Evolutionary conservation across 1,139 yeast genomes (phyloP).

Genomic region (Zygoascus meyerae): DNA sequence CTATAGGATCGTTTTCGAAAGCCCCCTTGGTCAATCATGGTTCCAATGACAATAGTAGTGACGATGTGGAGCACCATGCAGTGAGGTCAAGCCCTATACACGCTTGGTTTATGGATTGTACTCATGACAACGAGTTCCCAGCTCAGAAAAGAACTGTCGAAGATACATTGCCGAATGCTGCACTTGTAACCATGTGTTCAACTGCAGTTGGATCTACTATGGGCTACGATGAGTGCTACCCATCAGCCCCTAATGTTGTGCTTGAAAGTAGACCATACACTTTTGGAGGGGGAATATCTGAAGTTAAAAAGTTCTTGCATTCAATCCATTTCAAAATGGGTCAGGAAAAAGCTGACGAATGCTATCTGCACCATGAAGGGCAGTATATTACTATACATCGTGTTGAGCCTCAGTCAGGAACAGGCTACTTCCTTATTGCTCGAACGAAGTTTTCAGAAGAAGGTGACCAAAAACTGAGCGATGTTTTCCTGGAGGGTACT

Average conservation of each 20-base stretch:
- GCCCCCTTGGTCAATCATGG: constrained; percentile 26
- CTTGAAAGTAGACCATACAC: constrained; percentile 63
- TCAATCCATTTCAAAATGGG: constrained; percentile 65
- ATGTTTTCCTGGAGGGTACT: constrained; percentile 62
- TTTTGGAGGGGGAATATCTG: constrained; percentile 63
- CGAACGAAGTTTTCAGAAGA: constrained; percentile 61
- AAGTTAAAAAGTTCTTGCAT: constrained; percentile 54
- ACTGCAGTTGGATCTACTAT: constrained; percentile 93
- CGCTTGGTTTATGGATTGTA: constrained; percentile 95
- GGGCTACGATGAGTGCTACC: constrained; percentile 92
- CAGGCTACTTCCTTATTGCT: constrained; percentile 85
- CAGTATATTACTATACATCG: constrained; percentile 90
- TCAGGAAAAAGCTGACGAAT: constrained; percentile 69
- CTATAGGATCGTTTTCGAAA: constrained; percentile 72
- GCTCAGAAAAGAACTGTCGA: constrained; percentile 85
- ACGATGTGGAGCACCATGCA: constrained; percentile 34
- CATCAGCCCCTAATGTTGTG: constrained; percentile 76
- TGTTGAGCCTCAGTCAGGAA: constrained; percentile 74
- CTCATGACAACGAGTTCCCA: constrained; percentile 93
- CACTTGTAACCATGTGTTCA: constrained; percentile 85
- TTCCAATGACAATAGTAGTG: constrained; percentile 12
- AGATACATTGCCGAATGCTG: constrained; percentile 92
- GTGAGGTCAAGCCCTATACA: constrained; percentile 71
- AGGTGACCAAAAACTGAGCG: constrained; percentile 48
- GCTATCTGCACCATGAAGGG: constrained; percentile 91